phyloP scores from a whole-genome alignment of 2,329 filamentous ascomycete species.

The Aspergillus fructus region DNA sequence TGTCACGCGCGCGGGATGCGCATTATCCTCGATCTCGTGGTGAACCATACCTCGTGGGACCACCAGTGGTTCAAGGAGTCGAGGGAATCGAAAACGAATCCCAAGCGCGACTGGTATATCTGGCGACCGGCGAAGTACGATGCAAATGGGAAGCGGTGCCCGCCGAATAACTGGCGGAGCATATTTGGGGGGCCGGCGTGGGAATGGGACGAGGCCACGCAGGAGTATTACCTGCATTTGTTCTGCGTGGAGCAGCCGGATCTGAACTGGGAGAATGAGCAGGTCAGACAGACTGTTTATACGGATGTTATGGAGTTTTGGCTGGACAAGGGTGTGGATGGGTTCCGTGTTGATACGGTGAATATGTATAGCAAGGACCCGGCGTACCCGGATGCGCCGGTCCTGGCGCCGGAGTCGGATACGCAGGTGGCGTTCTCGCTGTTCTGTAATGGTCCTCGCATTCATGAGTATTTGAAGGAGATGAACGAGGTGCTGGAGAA shows the following conservation, averaged over 20 bases:
- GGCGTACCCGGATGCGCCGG: conserved; percentile 49
- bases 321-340: conserved; percentile 70
- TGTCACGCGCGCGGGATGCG: conserved; percentile 64
- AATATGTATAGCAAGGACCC: conserved; percentile 68
- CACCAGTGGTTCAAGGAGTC: conserved; percentile 71
- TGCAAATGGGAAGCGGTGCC: conserved; percentile 59
- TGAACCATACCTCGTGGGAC: conserved; percentile 73
- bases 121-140: conserved; percentile 53
- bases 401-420: conserved; percentile 45
- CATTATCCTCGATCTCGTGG: conserved; percentile 71
- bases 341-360: conserved; percentile 71
- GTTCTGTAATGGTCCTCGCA: conserved; percentile 45
- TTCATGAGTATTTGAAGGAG: conserved; percentile 58
- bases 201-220: conserved; percentile 67
- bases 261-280: conserved; percentile 75
- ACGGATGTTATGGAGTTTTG: conserved; percentile 70
- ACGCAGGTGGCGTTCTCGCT: conserved; percentile 59
- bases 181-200: conserved; percentile 45
- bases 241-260: conserved; percentile 76
- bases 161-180: conserved; percentile 67
- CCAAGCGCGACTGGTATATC: conserved; percentile 62
- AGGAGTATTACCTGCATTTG: conserved; percentile 74
- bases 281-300: conserved; percentile 67
- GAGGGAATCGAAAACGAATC: conserved; percentile 55
- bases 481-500: conserved; percentile 53